Conservation (phyloP, 2,329 filamentous ascomycete genomes). For the Aspergillus texensis region DNA sequence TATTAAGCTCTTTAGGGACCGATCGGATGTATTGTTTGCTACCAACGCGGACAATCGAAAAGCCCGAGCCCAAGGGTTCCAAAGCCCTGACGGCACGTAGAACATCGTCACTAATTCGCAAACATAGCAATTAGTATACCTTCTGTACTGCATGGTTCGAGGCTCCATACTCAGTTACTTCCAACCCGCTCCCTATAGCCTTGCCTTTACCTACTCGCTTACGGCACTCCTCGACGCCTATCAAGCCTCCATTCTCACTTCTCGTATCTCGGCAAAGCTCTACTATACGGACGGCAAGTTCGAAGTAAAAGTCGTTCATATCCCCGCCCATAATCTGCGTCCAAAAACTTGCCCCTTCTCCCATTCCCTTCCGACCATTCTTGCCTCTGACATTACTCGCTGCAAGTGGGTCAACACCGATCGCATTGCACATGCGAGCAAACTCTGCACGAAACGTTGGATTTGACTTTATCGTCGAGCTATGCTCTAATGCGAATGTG, state of each 20-base stretch:
- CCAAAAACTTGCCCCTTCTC: conserved; percentile 73
- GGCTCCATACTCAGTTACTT: conserved; percentile 72
- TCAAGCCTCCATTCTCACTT: conserved; percentile 87
- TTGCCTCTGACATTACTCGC: conserved; percentile 59
- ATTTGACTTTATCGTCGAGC: conserved; percentile 92
- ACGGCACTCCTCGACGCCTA: conserved; percentile 78
- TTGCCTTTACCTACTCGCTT: conserved; percentile 73
- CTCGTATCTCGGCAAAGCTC: conserved; percentile 87
- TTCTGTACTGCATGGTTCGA: not conserved
- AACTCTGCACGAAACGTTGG: conserved; percentile 95
- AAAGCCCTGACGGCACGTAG: conserved; percentile 85
- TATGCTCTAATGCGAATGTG: conserved; percentile 93
- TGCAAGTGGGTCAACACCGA: conserved; percentile 94
- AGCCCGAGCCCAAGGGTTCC: conserved; percentile 83
- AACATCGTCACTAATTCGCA: conserved; percentile 71
- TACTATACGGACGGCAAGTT: conserved; percentile 91
- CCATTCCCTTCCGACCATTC: conserved; percentile 47
- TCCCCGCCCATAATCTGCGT: conserved; percentile 86
- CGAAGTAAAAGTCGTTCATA: conserved; percentile 98
- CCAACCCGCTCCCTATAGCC: conserved; percentile 73
- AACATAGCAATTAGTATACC: conserved; percentile 9
- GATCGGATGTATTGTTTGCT: conserved; percentile 85
- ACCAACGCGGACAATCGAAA: conserved; percentile 81
- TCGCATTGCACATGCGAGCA: conserved; percentile 95
- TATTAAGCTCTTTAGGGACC: conserved; percentile 92